These are phyloP conservation scores for Sanghuangporus weigelae DNA, from an alignment of 1,284 basidiomycete genomes.

Conservation along the genomic window DNA sequence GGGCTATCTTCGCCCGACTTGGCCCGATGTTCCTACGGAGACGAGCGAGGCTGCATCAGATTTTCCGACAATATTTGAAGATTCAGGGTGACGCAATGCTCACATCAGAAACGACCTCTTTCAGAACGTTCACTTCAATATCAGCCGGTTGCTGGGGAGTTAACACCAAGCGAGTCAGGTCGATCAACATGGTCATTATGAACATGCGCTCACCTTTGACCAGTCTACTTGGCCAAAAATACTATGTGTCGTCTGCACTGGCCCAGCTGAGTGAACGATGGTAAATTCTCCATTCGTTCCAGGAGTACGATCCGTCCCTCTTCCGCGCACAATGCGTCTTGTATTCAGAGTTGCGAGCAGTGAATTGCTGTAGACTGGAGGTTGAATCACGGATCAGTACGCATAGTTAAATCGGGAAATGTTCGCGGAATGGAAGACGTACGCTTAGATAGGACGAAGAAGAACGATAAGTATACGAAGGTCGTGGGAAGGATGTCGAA, in stretches of 20 bases:
- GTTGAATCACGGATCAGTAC: not conserved
- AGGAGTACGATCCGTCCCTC: slow-evolving; percentile 39
- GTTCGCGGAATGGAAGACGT: slow-evolving; percentile 23
- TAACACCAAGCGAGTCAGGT: not conserved
- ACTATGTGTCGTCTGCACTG: slow-evolving; percentile 14
- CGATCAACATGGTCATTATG: not conserved
- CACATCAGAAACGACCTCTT: slow-evolving; percentile 7
- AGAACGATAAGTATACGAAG: slow-evolving; percentile 52
- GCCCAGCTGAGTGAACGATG: slow-evolving; percentile 8
- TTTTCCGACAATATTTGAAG: not conserved
- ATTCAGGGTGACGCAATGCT: not conserved
- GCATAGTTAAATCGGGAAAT: not conserved
- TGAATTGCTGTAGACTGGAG: slow-evolving; percentile 59
- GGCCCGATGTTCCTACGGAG: not conserved
- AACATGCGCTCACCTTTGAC: slow-evolving; percentile 3
- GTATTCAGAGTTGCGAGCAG: slow-evolving; percentile 64
- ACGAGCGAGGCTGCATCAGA: not conserved
- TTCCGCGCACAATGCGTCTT: slow-evolving; percentile 38
- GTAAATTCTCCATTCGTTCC: slow-evolving; percentile 27
- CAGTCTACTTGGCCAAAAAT: slow-evolving; percentile 14
- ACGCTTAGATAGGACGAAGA: slow-evolving; percentile 64
- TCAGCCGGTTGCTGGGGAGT: slow-evolving; percentile 7
- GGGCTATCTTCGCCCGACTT: not conserved
- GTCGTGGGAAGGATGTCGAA: slow-evolving; percentile 52
- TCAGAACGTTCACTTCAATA: slow-evolving; percentile 15